Conservation (phyloP, 2,329 filamentous ascomycete species). For the Raffaelea arxii region DNA sequence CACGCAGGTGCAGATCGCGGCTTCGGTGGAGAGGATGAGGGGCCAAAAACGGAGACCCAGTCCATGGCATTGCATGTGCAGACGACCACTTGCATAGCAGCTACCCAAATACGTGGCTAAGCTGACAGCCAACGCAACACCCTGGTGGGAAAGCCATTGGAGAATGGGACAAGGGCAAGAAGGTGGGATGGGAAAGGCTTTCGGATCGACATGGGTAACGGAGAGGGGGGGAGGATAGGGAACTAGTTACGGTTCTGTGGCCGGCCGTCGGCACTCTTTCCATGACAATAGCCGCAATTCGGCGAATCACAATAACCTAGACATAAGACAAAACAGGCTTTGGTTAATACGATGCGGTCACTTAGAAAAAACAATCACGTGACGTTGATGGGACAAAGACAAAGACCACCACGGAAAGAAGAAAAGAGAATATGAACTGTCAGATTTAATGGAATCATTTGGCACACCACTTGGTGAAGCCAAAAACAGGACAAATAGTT, state of each 20-base stretch:
- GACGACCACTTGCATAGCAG: background rate
- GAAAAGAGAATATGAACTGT: no score
- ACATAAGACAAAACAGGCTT: background rate
- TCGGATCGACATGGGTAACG: no score
- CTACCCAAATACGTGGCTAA: background rate
- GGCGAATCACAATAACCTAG: constrained; percentile 9
- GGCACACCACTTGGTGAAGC: no score
- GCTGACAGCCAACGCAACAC: background rate
- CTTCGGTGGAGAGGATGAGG: no score
- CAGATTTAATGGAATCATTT: no score
- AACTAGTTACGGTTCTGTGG: constrained; percentile 7
- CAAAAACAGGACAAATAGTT: no score
- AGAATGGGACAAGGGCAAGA: no score
- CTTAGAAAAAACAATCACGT: background rate
- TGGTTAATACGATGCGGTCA: background rate
- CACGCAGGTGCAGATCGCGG: no score
- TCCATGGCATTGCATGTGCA: no score
- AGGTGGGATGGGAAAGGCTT: no score
- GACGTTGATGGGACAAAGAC: background rate
- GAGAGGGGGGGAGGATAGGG: background rate
- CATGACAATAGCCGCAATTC: constrained; percentile 11
- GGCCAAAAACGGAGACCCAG: no score
- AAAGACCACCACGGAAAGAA: background rate
- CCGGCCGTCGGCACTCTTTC: background rate
- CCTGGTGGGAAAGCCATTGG: background rate